phyloP scores from a whole-genome alignment of 2,329 filamentous ascomycete species.

The Aspergillus quadricinctus region DNA sequence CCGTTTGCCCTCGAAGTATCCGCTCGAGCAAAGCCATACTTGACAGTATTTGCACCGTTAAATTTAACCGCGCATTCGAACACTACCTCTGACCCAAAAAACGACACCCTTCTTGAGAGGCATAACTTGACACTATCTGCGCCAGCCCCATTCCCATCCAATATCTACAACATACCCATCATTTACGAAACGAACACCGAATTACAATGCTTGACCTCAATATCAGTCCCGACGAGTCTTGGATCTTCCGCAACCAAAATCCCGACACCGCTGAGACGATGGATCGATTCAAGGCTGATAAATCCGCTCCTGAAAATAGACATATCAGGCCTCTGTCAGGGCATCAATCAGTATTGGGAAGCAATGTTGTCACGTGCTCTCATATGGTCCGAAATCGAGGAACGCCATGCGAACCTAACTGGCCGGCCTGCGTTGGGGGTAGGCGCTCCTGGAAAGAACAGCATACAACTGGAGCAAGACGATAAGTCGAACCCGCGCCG shows the following conservation, averaged over 20 bases:
- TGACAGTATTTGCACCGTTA: slow-evolving; percentile 68
- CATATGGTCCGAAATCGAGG: slow-evolving; percentile 33
- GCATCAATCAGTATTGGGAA: slow-evolving; percentile 41
- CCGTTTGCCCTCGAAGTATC: slow-evolving; percentile 53
- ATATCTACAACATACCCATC: slow-evolving; percentile 30
- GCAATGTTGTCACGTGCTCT: slow-evolving; percentile 33
- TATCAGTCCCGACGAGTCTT: slow-evolving; percentile 21
- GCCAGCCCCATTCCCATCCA: slow-evolving; percentile 32
- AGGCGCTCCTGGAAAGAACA: neutral
- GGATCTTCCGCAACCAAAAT: slow-evolving; percentile 19
- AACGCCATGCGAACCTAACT: slow-evolving; percentile 18
- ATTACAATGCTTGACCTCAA: slow-evolving; percentile 30
- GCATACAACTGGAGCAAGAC: neutral
- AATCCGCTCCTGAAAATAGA: slow-evolving; percentile 35
- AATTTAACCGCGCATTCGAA: slow-evolving; percentile 43
- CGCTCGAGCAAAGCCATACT: slow-evolving; percentile 61
- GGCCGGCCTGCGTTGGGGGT: neutral
- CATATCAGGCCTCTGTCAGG: slow-evolving; percentile 39
- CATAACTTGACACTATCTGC: slow-evolving; percentile 34
- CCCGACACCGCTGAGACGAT: slow-evolving; percentile 28
- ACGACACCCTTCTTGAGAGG: slow-evolving; percentile 24
- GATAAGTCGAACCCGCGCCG: slow-evolving; percentile 19
- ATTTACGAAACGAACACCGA: slow-evolving; percentile 33
- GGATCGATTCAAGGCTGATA: slow-evolving; percentile 32
- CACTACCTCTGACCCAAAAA: slow-evolving; percentile 16